Conservation (phyloP, 345 rosid species). For the Isatis tinctoria region DNA sequence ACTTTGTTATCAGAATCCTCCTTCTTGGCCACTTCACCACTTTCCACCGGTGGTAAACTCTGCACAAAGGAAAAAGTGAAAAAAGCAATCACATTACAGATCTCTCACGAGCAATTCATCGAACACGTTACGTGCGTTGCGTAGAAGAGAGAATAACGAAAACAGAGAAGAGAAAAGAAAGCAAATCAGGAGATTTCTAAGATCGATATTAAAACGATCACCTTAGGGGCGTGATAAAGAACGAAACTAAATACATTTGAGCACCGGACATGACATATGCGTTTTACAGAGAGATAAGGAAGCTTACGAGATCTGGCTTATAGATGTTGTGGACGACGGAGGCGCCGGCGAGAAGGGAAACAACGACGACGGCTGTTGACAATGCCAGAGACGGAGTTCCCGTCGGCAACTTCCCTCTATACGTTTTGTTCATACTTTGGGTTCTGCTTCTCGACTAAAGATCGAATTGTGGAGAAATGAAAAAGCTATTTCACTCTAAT, state of each 20-base stretch:
- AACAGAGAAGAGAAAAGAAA: too few relatives aligned
- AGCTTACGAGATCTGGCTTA: conserved; percentile 56
- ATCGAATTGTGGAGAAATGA: neutral
- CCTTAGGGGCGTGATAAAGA: neutral
- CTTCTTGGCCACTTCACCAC: conserved; percentile 2
- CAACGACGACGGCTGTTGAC: conserved; percentile 54
- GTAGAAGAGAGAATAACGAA: too few relatives aligned
- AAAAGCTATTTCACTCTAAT: too few relatives aligned
- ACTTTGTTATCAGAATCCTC: neutral
- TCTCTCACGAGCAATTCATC: conserved; percentile 8
- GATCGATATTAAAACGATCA: neutral
- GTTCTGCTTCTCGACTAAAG: neutral
- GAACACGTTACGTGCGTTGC: conserved; percentile 1
- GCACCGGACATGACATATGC: neutral
- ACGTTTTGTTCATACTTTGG: conserved; percentile 16
- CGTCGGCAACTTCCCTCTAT: conserved; percentile 45
- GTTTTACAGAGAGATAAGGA: neutral
- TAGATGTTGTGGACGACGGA: conserved; percentile 66
- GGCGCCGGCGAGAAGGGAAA: conserved; percentile 65
- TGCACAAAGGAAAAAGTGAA: neutral
- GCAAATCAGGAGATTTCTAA: neutral
- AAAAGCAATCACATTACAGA: neutral
- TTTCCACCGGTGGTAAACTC: conserved; percentile 11
- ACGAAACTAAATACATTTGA: neutral
- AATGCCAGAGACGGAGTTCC: conserved; percentile 66